Base-by-base conservation (phyloP, 2,329 filamentous ascomycete species). In the Plenodomus tracheiphilus region DNA sequence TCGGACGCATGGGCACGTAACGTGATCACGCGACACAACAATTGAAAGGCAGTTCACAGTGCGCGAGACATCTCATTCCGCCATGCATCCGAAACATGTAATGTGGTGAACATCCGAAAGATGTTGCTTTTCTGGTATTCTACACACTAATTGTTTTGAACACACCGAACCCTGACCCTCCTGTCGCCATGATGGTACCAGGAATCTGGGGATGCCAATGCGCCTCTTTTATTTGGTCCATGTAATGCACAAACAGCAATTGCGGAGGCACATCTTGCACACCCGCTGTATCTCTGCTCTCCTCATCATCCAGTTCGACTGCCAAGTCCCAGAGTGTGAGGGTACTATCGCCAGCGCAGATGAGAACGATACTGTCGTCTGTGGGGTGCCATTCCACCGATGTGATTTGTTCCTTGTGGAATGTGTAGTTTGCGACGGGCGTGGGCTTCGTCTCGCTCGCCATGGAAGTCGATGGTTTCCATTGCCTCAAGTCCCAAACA, bases 141-240 rank as follows among this genome's bases (percentile, higher is more conserved):
- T 69, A 73, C n/a, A 73, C 71, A 55, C 67, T 72, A 58, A 72
- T 71, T 1, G 70, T 72, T 56, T 74, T 74, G 68, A 74, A 73
- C 2, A 73, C 68, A 35, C 82, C 82, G 74, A 99, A 97, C 43
- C 85, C 85, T 74, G 86, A 86, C 66, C 91, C 88, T 9, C 94
- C 94, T 0, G 94, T 99, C 2, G 91, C 91, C 75, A 97, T 86
- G 53, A 97, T 76, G 28, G 85, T 86, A 22, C 94, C 94, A 0
- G 91, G 89, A 70, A 97, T 96, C 77, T 99, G 94, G 28, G 88
- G 89, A 76, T 97, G 93, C 93, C 94, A 99, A 76, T 99, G 94
- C 32, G 92, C 77, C 76, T 99, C 94, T 82, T 97, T 97, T 47
- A 91, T 91, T 62, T 90, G 86, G 65, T 95, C 88, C 78, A 95